These are phyloP conservation scores for Lathyrus tuberosus DNA, from an alignment of 306 rosid species.

Conservation along the genomic window DNA sequence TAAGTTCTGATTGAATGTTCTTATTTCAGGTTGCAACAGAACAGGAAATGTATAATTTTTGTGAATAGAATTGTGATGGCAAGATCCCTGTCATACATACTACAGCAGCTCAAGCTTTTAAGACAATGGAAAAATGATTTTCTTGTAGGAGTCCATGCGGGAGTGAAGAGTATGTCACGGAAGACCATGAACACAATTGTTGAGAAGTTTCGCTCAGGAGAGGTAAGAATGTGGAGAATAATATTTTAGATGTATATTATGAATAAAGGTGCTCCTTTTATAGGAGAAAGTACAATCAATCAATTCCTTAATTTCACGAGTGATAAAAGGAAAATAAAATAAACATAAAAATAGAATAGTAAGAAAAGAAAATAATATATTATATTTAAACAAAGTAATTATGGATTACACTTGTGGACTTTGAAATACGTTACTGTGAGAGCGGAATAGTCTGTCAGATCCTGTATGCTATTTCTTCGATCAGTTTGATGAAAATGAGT, in stretches of 20 bases:
- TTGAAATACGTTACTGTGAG: constrained; percentile 22
- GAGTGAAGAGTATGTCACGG: constrained; percentile 77
- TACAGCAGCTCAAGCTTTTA: constrained; percentile 62
- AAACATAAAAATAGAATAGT: too few relatives aligned
- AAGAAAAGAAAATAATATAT: too few relatives aligned
- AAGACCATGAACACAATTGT: constrained; percentile 66
- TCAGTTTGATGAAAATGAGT: constrained; percentile 20
- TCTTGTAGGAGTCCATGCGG: constrained; percentile 86
- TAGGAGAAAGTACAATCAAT: too few relatives aligned
- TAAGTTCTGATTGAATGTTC: constrained; percentile 26
- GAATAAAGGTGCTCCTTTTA: too few relatives aligned
- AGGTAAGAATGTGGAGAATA: constrained; percentile 48
- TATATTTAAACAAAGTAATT: constrained; percentile 1
- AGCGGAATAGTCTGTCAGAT: constrained; percentile 3
- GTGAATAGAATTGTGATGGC: constrained; percentile 91
- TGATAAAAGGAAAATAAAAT: too few relatives aligned
- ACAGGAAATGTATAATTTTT: constrained; percentile 86
- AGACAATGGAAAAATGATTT: constrained; percentile 74
- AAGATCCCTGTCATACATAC: constrained; percentile 75
- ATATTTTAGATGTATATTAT: too few relatives aligned
- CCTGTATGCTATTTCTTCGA: constrained; percentile 24
- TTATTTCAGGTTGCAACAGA: constrained; percentile 64
- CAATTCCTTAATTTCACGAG: too few relatives aligned
- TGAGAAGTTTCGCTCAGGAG: constrained; percentile 83
- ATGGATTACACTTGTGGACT: constrained; percentile 5